Conservation (phyloP, 2,329 filamentous ascomycete species). For the Didymella keratinophila region DNA sequence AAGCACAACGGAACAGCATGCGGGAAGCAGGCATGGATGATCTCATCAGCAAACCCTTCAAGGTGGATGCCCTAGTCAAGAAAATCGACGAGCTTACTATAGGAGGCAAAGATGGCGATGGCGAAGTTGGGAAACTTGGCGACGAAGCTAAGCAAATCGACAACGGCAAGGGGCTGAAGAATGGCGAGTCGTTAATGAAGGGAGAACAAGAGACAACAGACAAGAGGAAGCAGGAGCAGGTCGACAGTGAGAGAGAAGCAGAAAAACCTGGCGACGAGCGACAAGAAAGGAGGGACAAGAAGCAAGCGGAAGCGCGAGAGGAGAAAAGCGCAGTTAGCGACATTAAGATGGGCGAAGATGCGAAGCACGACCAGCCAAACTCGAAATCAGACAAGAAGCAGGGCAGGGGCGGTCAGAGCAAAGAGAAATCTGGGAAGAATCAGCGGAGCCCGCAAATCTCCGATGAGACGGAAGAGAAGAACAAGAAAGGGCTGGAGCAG, state of each 20-base stretch:
- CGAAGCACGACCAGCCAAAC: background rate
- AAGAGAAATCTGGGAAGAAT: background rate
- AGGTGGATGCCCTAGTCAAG: conserved; percentile 46
- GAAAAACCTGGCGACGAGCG: background rate
- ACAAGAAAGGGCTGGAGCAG: background rate
- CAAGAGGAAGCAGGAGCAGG: background rate
- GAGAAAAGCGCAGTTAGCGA: background rate
- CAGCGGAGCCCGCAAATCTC: background rate
- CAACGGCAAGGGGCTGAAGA: background rate
- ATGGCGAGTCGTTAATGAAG: background rate
- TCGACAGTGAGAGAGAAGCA: background rate
- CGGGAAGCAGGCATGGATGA: conserved; percentile 50
- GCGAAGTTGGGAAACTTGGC: conserved; percentile 3
- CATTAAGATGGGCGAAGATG: background rate
- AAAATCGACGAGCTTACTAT: conserved; percentile 38
- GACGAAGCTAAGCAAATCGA: background rate
- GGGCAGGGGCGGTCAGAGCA: background rate
- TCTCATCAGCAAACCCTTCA: conserved; percentile 52
- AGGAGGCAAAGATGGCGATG: conserved; percentile 10
- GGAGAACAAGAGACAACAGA: conserved; percentile 1
- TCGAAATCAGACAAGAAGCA: background rate
- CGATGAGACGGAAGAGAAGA: background rate
- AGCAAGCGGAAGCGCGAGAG: background rate
- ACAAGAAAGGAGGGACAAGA: background rate
- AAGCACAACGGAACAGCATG: conserved; percentile 46